These are phyloP conservation scores for Russula compacta DNA, from an alignment of 768 basidiomycete species.

Conservation along the genomic window DNA sequence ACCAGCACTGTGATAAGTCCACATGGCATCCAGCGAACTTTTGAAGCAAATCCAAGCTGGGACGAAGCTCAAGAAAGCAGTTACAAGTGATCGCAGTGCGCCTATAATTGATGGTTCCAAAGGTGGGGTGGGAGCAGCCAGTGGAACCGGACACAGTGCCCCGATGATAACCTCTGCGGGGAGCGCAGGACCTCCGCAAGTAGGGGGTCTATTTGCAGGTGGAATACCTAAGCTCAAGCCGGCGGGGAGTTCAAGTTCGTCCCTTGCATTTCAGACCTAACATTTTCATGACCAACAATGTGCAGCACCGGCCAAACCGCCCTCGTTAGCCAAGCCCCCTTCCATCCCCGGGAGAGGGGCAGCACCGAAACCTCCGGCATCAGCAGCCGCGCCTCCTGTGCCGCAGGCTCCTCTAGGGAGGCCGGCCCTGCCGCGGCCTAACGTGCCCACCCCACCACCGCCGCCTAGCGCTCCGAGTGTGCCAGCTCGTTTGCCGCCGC, in stretches of 20 bases:
- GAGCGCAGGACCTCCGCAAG: slow-evolving; percentile 60
- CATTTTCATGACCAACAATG: not conserved
- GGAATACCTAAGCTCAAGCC: slow-evolving; percentile 88
- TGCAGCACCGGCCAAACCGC: slow-evolving; percentile 21
- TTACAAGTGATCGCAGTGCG: slow-evolving; percentile 74
- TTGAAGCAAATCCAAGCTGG: slow-evolving; percentile 79
- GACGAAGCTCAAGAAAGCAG: slow-evolving; percentile 70
- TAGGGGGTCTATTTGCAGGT: slow-evolving; percentile 81
- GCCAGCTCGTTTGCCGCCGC: slow-evolving; percentile 22
- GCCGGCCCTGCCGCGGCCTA: slow-evolving; percentile 17
- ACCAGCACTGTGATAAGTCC: not conserved
- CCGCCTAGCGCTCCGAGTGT: slow-evolving; percentile 20
- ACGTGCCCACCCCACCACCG: slow-evolving; percentile 18
- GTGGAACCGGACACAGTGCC: slow-evolving; percentile 31
- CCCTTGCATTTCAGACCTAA: not conserved
- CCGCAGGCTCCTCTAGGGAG: slow-evolving; percentile 26
- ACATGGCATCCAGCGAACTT: slow-evolving; percentile 69
- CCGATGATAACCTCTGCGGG: slow-evolving; percentile 22
- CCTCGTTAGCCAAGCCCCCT: slow-evolving; percentile 16
- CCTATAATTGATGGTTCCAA: slow-evolving; percentile 46
- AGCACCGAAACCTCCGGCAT: slow-evolving; percentile 23
- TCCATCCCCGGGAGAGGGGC: slow-evolving; percentile 30
- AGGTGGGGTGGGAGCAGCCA: slow-evolving; percentile 25
- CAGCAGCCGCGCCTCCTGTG: slow-evolving; percentile 21
- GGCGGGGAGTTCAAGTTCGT: slow-evolving; percentile 36